A percentile compares a stretch with the other conserved stretches of the same genome.
phyloP scores from a whole-genome alignment of 164 flowering plant species.

The Litsea cubeba region DNA sequence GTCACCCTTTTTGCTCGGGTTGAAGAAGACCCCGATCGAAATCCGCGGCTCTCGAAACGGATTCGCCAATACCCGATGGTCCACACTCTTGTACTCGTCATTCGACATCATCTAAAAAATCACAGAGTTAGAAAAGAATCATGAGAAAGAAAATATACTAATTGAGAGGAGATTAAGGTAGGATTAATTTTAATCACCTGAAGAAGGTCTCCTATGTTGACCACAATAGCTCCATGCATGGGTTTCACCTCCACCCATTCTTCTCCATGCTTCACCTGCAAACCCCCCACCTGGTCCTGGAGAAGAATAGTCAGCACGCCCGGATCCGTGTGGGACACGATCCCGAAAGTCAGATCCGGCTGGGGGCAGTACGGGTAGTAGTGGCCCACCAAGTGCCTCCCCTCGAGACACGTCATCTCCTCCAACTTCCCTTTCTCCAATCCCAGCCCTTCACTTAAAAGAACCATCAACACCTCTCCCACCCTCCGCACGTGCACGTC shows the following conservation, averaged over 20 bases:
- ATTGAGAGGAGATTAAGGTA: no score
- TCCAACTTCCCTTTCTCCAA: conserved; percentile 30
- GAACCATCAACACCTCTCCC: conserved; percentile 40
- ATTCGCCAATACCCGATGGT: conserved; percentile 26
- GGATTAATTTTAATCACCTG: conserved; percentile 35
- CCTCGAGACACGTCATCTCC: conserved; percentile 35
- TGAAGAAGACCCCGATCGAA: conserved; percentile 15
- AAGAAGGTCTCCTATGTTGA: conserved; percentile 59
- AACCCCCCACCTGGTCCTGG: conserved; percentile 52
- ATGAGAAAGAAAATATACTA: no score
- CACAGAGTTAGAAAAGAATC: background rate
- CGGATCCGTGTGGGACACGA: conserved; percentile 55
- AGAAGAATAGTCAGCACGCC: conserved; percentile 54
- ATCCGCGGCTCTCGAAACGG: conserved; percentile 12
- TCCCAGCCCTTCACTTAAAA: conserved; percentile 60
- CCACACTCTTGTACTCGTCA: conserved; percentile 22
- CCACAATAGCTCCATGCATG: conserved; percentile 47
- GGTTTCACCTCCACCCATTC: conserved; percentile 63
- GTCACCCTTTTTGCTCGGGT: conserved; percentile 4
- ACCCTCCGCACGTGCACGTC: conserved; percentile 20
- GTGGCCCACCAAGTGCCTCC: conserved; percentile 40
- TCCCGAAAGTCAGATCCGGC: conserved; percentile 66
- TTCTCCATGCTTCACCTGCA: conserved; percentile 48
- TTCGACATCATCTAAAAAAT: conserved; percentile 19
- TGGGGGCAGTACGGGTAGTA: conserved; percentile 73